Conservation (phyloP, 805 yeast genomes). For the Wickerhamia fluorescens region DNA sequence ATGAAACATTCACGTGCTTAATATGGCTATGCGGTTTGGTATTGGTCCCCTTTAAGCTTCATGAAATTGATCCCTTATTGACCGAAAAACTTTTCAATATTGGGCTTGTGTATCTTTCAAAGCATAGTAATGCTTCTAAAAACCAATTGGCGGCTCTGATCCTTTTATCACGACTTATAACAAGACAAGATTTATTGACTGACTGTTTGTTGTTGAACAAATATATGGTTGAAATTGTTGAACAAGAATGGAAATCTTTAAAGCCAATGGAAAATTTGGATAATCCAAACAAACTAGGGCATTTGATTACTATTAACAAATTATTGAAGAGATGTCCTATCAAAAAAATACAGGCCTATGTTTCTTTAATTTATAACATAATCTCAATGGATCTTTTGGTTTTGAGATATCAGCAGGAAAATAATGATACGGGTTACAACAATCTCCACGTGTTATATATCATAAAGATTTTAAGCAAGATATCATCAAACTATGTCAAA, state of each 20-base stretch:
- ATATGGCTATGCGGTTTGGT: slow-evolving; percentile 69
- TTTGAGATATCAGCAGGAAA: slow-evolving; percentile 7
- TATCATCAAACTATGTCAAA: slow-evolving; percentile 20
- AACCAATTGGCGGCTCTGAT: slow-evolving; percentile 49
- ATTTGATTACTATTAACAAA: slow-evolving; percentile 34
- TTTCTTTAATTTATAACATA: slow-evolving; percentile 9
- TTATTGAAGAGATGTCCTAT: slow-evolving; percentile 21
- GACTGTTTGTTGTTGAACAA: slow-evolving; percentile 7
- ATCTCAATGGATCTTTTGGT: slow-evolving; percentile 12
- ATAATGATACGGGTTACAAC: slow-evolving; percentile 4
- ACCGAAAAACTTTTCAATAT: slow-evolving; percentile 28
- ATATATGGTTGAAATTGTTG: slow-evolving; percentile 12
- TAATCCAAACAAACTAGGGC: slow-evolving; percentile 24
- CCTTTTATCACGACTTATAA: slow-evolving; percentile 46
- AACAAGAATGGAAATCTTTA: slow-evolving; percentile 12
- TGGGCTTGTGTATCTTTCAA: slow-evolving; percentile 23
- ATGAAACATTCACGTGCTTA: slow-evolving; percentile 36
- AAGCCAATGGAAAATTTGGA: slow-evolving; percentile 1
- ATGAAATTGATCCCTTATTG: slow-evolving; percentile 24
- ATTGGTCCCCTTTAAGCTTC: slow-evolving; percentile 67
- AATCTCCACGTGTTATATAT: slow-evolving; percentile 18
- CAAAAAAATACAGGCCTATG: slow-evolving; percentile 5
- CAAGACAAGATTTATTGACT: slow-evolving; percentile 39
- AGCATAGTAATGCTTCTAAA: slow-evolving; percentile 42
- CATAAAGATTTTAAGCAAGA: slow-evolving; percentile 30